phyloP scores from a whole-genome alignment of 1,284 basidiomycete species.

The Xanthoconium separans region DNA sequence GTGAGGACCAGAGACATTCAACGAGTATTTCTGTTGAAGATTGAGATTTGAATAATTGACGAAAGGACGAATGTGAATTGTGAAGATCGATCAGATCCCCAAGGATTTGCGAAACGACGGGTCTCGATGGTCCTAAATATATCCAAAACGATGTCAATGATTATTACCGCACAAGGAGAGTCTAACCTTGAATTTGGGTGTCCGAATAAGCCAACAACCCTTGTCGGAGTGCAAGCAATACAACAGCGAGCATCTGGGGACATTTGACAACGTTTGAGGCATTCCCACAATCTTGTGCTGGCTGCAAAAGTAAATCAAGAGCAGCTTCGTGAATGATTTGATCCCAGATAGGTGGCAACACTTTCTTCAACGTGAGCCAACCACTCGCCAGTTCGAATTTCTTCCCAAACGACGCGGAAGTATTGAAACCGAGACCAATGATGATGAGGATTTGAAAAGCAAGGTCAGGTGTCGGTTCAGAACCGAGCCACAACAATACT shows the following conservation, averaged over 20 bases:
- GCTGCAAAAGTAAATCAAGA: slow-evolving; percentile 64
- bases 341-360: slow-evolving; percentile 70
- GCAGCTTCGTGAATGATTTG: slow-evolving; percentile 58
- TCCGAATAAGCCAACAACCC: slow-evolving; percentile 31
- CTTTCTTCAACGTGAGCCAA: slow-evolving; percentile 65
- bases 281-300: slow-evolving; percentile 12
- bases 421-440: slow-evolving; percentile 52
- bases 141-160: neutral
- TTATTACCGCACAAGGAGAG: neutral
- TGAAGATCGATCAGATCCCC: slow-evolving; percentile 69
- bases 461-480: slow-evolving; percentile 58
- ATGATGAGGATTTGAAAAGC: slow-evolving; percentile 61
- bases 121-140: slow-evolving; percentile 23
- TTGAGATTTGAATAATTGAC: slow-evolving; percentile 69
- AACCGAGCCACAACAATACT: slow-evolving; percentile 69
- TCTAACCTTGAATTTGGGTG: slow-evolving; percentile 13
- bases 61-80: slow-evolving; percentile 56
- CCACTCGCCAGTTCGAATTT: slow-evolving; percentile 78
- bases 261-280: slow-evolving; percentile 14
- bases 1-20: slow-evolving; percentile 57
- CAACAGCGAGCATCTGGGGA: slow-evolving; percentile 60
- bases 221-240: slow-evolving; percentile 59
- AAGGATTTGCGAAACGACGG: slow-evolving; percentile 40
- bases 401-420: slow-evolving; percentile 58
- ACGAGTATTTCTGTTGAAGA: slow-evolving; percentile 65